These are phyloP conservation scores for Pluteus cervinus DNA, from an alignment of 768 basidiomycete species.

Conservation along the genomic window DNA sequence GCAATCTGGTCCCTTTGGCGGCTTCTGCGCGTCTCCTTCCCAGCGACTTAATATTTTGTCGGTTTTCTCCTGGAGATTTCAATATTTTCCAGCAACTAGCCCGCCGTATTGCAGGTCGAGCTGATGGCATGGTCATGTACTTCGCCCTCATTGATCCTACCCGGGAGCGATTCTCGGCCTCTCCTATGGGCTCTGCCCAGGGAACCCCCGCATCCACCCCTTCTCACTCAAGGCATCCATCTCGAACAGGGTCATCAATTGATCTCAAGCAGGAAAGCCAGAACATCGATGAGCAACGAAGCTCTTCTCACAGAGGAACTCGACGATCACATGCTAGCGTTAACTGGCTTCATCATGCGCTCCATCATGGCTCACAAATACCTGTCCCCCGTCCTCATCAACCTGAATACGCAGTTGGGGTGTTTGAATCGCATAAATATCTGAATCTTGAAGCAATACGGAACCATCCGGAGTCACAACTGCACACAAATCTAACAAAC, in stretches of 20 bases:
- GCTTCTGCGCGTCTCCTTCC: slow-evolving; percentile 46
- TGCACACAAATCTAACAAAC: slow-evolving; percentile 35
- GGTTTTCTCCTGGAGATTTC: slow-evolving; percentile 57
- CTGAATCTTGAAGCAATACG: slow-evolving; percentile 58
- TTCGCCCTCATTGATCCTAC: slow-evolving; percentile 60
- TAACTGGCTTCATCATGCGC: not conserved
- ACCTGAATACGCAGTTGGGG: slow-evolving; percentile 55
- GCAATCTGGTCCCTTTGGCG: slow-evolving; percentile 43
- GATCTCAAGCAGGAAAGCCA: too few species aligned
- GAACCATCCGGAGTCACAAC: slow-evolving; percentile 36
- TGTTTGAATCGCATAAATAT: slow-evolving; percentile 69
- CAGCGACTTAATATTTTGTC: slow-evolving; percentile 53
- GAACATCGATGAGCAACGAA: too few species aligned
- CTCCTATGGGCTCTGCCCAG: slow-evolving; percentile 32
- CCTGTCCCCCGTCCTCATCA: slow-evolving; percentile 21
- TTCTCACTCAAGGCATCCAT: slow-evolving; percentile 22
- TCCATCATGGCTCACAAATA: not conserved
- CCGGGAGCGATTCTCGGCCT: slow-evolving; percentile 48
- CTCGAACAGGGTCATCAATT: too few species aligned
- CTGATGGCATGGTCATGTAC: slow-evolving; percentile 59
- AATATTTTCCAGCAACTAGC: slow-evolving; percentile 39
- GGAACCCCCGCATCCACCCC: slow-evolving; percentile 16
- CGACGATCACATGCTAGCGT: too few species aligned
- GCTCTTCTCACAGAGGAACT: too few species aligned
- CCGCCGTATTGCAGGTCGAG: slow-evolving; percentile 46